Evolutionary conservation across 2,329 filamentous ascomycete species (phyloP), one percentile per base, ranked within the genome.

Genomic region (Xylariaceae sp.): DNA sequence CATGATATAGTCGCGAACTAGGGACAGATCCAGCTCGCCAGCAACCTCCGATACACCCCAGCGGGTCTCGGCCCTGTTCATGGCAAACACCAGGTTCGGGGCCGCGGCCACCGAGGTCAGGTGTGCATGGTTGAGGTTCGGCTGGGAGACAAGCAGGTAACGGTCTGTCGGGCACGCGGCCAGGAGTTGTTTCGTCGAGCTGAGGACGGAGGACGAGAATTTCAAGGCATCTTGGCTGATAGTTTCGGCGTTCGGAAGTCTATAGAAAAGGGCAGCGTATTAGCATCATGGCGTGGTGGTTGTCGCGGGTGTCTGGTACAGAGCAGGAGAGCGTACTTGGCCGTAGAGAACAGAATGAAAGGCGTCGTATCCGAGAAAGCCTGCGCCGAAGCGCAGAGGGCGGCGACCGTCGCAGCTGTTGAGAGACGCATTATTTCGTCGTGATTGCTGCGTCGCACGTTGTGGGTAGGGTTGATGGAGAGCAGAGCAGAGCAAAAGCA

Each of bases 291-390:
- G 34, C 18, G 19, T 15, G 30, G 22, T 26, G 31, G 45, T 38
- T 12, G 15, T 32, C 12, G 29, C 17, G 15, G 37, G 28, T 15
- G 18, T 26, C 34, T 35, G 30, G 22, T 51, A n/a, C n/a, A n/a
- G 19, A 30, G 32, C 19, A 19, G 41, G 42, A 34, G 40, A 59
- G 22, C 83, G 57, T 83, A 95, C 90, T 83, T 72, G 48, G 85
- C 78, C 34, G 85, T 91, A 24, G 91, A 96, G 64, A 94, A 84
- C 52, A 96, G 70, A 61, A 95, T 78, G 65, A 95, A 93, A 15
- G 93, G 91, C 41, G 88, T 90, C 2, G 90, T 89, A 65, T 95
- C 85, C 49, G 79, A 81, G 64, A 95, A 93, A 19, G 88, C 90
- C 47, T 80, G 70, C 34, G 75, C 81, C 18, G 74, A 72, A 45